These are phyloP conservation scores for Aspergillus sp. DNA, from an alignment of 2,329 filamentous ascomycete genomes.

Conservation along the genomic window DNA sequence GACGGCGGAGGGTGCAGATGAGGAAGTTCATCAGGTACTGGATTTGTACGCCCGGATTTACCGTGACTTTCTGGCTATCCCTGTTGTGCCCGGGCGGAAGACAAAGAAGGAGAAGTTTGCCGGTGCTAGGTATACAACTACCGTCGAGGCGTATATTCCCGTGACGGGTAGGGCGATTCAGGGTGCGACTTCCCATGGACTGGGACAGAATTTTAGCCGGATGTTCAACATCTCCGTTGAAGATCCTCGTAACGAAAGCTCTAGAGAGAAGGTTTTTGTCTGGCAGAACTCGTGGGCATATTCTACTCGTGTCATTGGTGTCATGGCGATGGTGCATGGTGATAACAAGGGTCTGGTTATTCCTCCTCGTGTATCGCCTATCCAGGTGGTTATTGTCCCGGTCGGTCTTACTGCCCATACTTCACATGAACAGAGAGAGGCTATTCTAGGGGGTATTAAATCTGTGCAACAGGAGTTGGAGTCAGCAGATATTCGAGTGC, in stretches of 20 bases:
- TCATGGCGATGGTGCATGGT: not conserved
- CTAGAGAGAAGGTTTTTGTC: not conserved
- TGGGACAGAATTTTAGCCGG: not conserved
- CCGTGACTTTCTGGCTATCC: not conserved
- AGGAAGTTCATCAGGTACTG: not conserved
- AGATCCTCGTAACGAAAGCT: not conserved
- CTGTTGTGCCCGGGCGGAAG: not conserved
- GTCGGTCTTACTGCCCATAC: no score
- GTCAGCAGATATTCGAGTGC: no score
- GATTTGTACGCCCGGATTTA: not conserved
- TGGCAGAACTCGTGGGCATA: not conserved
- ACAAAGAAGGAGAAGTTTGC: not conserved
- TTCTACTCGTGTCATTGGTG: not conserved
- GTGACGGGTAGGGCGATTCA: not conserved
- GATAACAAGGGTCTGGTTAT: not conserved
- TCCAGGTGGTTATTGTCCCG: not conserved
- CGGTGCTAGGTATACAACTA: not conserved
- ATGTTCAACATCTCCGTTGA: not conserved
- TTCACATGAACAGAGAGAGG: not conserved
- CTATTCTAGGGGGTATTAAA: not conserved
- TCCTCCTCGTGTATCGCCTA: not conserved
- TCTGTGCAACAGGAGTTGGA: no score
- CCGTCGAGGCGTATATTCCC: not conserved
- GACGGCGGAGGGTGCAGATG: not conserved
- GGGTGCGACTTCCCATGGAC: not conserved